These are phyloP conservation scores for Pseudogymnoascus sp. DNA, from an alignment of 2,329 filamentous ascomycete species.

Conservation along the genomic window DNA sequence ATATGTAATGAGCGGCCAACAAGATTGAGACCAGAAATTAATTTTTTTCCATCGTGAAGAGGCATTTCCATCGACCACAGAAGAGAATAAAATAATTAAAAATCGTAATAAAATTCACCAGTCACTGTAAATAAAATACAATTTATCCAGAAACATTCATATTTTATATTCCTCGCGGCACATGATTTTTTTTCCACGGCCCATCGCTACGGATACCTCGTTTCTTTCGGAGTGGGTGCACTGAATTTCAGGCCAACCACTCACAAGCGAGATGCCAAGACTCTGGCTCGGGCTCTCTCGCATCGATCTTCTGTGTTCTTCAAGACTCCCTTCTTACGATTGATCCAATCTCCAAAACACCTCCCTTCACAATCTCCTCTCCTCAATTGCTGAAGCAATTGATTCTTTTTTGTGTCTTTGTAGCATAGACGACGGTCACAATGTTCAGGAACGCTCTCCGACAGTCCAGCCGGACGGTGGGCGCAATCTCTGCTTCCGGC, in stretches of 20 bases:
- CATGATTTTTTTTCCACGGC: constrained; percentile 7
- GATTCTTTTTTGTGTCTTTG: constrained; percentile 45
- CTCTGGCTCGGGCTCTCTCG: constrained; percentile 11
- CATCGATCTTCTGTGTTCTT: constrained; percentile 10
- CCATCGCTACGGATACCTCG: constrained; percentile 5
- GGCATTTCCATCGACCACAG: background rate
- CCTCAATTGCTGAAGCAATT: constrained; percentile 61
- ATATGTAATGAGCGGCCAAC: constrained; percentile 5
- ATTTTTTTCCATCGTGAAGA: background rate
- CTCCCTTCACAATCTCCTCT: constrained; percentile 48
- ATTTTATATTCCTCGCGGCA: background rate
- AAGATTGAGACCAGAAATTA: background rate
- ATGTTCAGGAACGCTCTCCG: constrained; percentile 99
- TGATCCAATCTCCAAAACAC: constrained; percentile 23
- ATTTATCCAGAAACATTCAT: background rate
- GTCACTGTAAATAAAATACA: background rate
- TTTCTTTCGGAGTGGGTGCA: constrained; percentile 5
- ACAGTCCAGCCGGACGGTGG: constrained; percentile 91
- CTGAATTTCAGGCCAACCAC: constrained; percentile 10
- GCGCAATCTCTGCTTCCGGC: constrained; percentile 85
- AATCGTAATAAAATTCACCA: background rate
- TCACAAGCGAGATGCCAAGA: constrained; percentile 12
- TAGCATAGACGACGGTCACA: constrained; percentile 49
- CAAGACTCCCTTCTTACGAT: constrained; percentile 11
- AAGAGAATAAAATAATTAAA: background rate